Conservation (phyloP, 2,329 filamentous ascomycete genomes). For the Cryphonectria radicalis region DNA sequence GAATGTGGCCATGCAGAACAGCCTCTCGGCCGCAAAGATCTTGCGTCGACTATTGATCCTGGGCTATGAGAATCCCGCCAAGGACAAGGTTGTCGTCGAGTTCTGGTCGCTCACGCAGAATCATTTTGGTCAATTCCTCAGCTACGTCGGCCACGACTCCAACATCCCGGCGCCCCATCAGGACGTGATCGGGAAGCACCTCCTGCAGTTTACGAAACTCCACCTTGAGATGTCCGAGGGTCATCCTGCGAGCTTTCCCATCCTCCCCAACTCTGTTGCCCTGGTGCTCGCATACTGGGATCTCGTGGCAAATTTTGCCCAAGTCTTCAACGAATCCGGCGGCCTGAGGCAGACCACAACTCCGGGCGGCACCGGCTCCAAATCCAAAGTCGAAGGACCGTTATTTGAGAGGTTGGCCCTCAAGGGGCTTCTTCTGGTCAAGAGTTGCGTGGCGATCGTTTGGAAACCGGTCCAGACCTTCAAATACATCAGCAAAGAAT, state of each 20-base stretch:
- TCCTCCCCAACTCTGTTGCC: slow-evolving; percentile 77
- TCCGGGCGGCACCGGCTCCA: slow-evolving; percentile 43
- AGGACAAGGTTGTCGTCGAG: slow-evolving; percentile 73
- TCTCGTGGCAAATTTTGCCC: slow-evolving; percentile 75
- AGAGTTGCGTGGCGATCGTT: slow-evolving; percentile 83
- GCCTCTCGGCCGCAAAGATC: slow-evolving; percentile 77
- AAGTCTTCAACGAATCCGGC: slow-evolving; percentile 68
- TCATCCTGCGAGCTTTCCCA: slow-evolving; percentile 81
- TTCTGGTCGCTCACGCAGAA: slow-evolving; percentile 81
- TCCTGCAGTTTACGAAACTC: slow-evolving; percentile 88
- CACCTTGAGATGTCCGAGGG: slow-evolving; percentile 82
- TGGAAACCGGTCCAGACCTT: slow-evolving; percentile 82
- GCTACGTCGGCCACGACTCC: slow-evolving; percentile 62
- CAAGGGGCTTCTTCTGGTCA: slow-evolving; percentile 80
- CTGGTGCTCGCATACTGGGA: slow-evolving; percentile 86
- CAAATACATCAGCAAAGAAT: slow-evolving; percentile 75
- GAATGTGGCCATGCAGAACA: slow-evolving; percentile 72
- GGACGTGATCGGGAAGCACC: slow-evolving; percentile 77
- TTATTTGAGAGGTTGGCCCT: slow-evolving; percentile 80
- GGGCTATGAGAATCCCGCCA: slow-evolving; percentile 83
- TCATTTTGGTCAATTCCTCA: slow-evolving; percentile 78
- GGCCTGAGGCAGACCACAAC: slow-evolving; percentile 54
- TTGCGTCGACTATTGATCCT: slow-evolving; percentile 77
- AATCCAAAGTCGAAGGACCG: slow-evolving; percentile 60
- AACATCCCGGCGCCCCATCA: slow-evolving; percentile 57